These are phyloP conservation scores for Multifurca ochricompacta DNA, from an alignment of 768 basidiomycete species.

Conservation along the genomic window DNA sequence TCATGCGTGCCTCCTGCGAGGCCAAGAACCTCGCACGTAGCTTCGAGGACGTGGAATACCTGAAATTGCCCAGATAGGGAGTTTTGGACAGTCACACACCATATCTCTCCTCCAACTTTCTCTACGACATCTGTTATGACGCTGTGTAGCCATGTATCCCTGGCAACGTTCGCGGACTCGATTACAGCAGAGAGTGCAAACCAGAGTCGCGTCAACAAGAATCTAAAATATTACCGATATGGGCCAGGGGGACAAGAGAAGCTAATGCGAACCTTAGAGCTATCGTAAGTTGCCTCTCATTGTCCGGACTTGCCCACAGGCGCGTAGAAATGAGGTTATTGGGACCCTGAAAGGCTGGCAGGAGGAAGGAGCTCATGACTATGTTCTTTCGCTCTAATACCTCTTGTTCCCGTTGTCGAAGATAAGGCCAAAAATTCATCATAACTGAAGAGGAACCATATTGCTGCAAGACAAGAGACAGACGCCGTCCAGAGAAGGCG, in stretches of 20 bases:
- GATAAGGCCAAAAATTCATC: conserved; percentile 70
- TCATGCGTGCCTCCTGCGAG: conserved; percentile 21
- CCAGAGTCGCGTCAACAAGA: conserved; percentile 54
- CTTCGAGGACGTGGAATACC: conserved; percentile 52
- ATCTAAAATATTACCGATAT: conserved; percentile 33
- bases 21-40: conserved; percentile 70
- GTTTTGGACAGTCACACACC: conserved; percentile 39
- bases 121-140: conserved; percentile 43
- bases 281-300: conserved; percentile 47
- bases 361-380: conserved; percentile 49
- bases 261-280: conserved; percentile 43
- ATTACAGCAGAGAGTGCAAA: conserved; percentile 49
- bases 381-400: conserved; percentile 27
- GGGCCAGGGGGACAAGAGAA: neutral
- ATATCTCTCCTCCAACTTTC: conserved; percentile 49
- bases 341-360: conserved; percentile 29
- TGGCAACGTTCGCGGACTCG: conserved; percentile 19
- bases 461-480: conserved; percentile 32
- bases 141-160: conserved; percentile 30
- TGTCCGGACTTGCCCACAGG: conserved; percentile 55
- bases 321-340: conserved; percentile 32
- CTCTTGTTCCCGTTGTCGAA: conserved; percentile 44
- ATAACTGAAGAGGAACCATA: conserved; percentile 33
- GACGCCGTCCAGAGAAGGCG: conserved; percentile 43
- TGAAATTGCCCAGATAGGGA: conserved; percentile 18